Evolutionary conservation across 768 basidiomycete genomes (phyloP).

Genomic region (Lactarius deliciosus): DNA sequence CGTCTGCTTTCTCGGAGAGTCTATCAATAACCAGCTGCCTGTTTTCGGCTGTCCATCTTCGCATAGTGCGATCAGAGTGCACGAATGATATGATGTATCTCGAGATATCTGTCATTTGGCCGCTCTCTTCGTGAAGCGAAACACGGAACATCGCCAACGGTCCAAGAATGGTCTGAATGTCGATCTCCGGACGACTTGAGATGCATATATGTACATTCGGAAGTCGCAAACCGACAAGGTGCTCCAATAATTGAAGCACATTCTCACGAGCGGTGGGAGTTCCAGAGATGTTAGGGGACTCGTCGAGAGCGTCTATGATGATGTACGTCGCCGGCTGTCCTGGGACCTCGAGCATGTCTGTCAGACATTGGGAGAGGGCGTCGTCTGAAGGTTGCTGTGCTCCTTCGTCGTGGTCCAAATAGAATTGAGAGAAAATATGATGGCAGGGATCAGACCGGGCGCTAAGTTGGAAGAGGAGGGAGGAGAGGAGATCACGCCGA

Average conservation of each 20-base stretch:
- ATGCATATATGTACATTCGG: slow-evolving; percentile 11
- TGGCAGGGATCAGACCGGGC: not conserved
- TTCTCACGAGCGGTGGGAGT: not conserved
- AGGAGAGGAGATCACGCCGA: not conserved
- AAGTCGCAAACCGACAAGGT: not conserved
- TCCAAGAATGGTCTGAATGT: not conserved
- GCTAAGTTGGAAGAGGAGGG: slow-evolving; percentile 4
- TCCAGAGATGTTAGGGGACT: not conserved
- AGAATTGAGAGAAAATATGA: not conserved
- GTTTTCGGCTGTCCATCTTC: not conserved
- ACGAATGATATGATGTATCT: not conserved
- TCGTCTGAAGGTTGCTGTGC: not conserved
- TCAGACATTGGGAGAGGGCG: slow-evolving; percentile 4
- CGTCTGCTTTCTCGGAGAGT: slow-evolving; percentile 1
- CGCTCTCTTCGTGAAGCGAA: not conserved
- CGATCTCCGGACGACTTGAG: slow-evolving; percentile 9
- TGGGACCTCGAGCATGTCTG: not conserved
- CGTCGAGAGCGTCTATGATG: slow-evolving; percentile 13
- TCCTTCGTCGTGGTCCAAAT: slow-evolving; percentile 1
- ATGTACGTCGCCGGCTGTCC: not conserved
- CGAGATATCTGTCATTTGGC: slow-evolving; percentile 1
- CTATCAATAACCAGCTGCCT: not conserved
- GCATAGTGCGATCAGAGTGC: not conserved
- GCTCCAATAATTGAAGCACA: not conserved
- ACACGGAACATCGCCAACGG: not conserved